Evolutionary conservation across 163 green algal species (phyloP).

Genomic region (Coccomyxa subellipsoidea): DNA sequence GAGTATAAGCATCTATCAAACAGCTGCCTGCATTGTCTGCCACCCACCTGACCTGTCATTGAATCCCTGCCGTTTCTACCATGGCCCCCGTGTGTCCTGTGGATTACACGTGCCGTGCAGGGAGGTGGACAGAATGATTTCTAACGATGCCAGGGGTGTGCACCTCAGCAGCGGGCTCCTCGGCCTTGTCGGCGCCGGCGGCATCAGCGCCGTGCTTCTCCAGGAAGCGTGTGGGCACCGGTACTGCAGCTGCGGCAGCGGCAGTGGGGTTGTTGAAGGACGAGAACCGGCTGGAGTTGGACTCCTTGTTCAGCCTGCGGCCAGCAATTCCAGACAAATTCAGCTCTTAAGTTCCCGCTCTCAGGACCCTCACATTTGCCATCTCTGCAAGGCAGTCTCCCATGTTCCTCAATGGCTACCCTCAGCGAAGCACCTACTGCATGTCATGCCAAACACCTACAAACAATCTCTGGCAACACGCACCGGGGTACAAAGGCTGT

Average conservation of each 20-base stretch:
- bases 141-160: neutral
- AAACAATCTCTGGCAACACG: too few relatives aligned
- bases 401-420: neutral
- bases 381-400: neutral
- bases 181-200: neutral
- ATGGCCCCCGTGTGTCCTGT: too few relatives aligned
- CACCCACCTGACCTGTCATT: too few relatives aligned
- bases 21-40: too few relatives aligned
- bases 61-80: too few relatives aligned
- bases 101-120: too few relatives aligned
- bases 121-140: too few relatives aligned
- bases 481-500: too few relatives aligned
- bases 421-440: too few relatives aligned
- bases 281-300: neutral
- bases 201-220: neutral
- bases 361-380: neutral
- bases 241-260: neutral
- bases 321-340: neutral
- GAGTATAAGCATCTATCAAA: too few relatives aligned
- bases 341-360: neutral
- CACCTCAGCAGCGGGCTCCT: slow-evolving; percentile 7
- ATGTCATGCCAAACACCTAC: too few relatives aligned
- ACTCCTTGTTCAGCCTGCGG: neutral
- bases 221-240: neutral
- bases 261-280: neutral